Evolutionary conservation across 106 monocot genomes (phyloP).

Genomic region (Narthecium ossifragum): DNA sequence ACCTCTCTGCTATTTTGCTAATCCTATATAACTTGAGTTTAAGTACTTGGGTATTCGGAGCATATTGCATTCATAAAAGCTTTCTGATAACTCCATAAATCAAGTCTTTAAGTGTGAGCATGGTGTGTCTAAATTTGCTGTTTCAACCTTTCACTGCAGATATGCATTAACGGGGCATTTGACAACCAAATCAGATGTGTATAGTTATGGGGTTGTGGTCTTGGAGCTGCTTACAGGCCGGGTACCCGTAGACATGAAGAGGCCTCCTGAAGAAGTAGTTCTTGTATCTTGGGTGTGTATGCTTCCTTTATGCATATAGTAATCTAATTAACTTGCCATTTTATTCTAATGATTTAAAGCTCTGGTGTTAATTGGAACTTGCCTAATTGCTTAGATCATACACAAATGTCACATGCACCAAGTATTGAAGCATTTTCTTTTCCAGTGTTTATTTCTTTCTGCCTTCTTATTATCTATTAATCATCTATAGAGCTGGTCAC

Average conservation of each 20-base stretch:
- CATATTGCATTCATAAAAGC: not conserved
- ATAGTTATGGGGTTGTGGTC: conserved; percentile 95
- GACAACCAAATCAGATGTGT: conserved; percentile 99
- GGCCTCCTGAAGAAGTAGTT: conserved; percentile 81
- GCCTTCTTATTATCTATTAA: too few relatives aligned
- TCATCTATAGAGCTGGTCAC: too few relatives aligned
- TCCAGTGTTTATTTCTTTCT: too few relatives aligned
- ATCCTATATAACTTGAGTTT: not conserved
- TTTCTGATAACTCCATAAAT: not conserved
- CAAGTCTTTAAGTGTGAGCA: not conserved
- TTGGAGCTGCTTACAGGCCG: conserved; percentile 96
- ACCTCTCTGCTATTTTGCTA: not conserved
- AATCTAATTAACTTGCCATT: not conserved
- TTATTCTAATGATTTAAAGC: too few relatives aligned
- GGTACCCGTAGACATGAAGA: conserved; percentile 95
- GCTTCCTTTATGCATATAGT: not conserved
- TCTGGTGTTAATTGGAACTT: too few relatives aligned
- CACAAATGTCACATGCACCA: too few relatives aligned
- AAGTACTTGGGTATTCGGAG: not conserved
- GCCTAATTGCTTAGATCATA: too few relatives aligned
- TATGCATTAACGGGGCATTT: conserved; percentile 97
- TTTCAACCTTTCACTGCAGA: conserved; percentile 26
- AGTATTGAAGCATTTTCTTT: too few relatives aligned
- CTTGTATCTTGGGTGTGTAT: conserved; percentile 83
- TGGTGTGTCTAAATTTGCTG: not conserved